Base-by-base conservation (phyloP, 2,329 filamentous ascomycete species). In the Cladosporium velox region DNA sequence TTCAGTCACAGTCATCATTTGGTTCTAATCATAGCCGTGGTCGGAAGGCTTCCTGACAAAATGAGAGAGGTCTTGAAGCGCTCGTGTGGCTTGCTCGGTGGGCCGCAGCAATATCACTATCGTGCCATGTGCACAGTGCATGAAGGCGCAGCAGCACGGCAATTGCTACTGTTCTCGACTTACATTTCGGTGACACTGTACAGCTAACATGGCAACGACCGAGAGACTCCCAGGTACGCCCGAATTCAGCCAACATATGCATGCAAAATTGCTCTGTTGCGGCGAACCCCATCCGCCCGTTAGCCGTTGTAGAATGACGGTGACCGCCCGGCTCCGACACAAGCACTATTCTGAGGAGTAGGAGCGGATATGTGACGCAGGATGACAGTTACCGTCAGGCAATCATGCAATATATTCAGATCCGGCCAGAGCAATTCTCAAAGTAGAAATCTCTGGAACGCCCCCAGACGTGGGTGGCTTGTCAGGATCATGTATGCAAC, bases 191-290 rank as follows among this genome's bases (percentile, higher is more conserved):
- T 26, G 55, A n/a, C 32, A 58, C 32, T 35, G 34, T 7, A 58
- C 34, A 41, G 24, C 34, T 38, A 14, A 58, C 12, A 18, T 21
- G 11, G 18, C 21, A 24, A 18, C 30, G 21, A 41, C 55, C 55
- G 55, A 58, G 34, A 41, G 34, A 38, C 34, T 21, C 30, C 52
- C 52, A 55, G 12, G 52, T 32, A 58, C 14, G 55, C 7, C 55
- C 30, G 52, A 41, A 24, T 34, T 15, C 11, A 58, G 55, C 21
- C 32, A n/a, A 57, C 15, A 28, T 38, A 34, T 24, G 34, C 30
- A 58, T 26, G 55, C 34, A 58, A 58, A 58, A 58, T 58, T 58
- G 34, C n/a, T 58, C 34, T 58, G 55, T 34, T 14, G 32, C 34
- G 34, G 21, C 34, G 55, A 58, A 41, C 28, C 4, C 34, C 32